Evolutionary conservation across 257 asterid genomes (phyloP).

Genomic region (Scutellaria barbata): DNA sequence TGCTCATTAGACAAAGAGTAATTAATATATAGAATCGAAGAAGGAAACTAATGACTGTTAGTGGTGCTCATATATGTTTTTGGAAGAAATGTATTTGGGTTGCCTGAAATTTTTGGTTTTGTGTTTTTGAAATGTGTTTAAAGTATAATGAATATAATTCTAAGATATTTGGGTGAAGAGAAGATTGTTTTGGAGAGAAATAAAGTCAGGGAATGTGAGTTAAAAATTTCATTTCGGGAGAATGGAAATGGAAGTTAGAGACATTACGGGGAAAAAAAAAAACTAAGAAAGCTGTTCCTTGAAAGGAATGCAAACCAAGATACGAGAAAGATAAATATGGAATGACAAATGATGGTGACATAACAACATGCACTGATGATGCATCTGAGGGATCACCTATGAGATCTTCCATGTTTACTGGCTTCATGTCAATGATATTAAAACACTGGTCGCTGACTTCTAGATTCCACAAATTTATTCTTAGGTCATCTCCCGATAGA

Average conservation of each 20-base stretch:
- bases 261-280: neutral
- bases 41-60: neutral
- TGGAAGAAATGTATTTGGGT: too few relatives aligned
- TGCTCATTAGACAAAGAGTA: slow-evolving; percentile 22
- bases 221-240: neutral
- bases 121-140: neutral
- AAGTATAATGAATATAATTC: neutral
- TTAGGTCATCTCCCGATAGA: slow-evolving; percentile 81
- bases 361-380: slow-evolving; percentile 5
- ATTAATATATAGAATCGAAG: slow-evolving; percentile 20
- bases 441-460: slow-evolving; percentile 76
- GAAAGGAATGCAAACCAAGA: neutral
- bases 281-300: neutral
- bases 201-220: neutral
- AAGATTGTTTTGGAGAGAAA: neutral
- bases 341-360: slow-evolving; percentile 7
- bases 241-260: neutral
- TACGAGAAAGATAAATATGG: neutral
- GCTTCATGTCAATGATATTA: slow-evolving; percentile 78
- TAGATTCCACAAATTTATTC: slow-evolving; percentile 85
- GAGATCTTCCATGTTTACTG: slow-evolving; percentile 77
- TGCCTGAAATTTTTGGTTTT: neutral
- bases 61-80: too few relatives aligned
- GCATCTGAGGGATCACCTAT: slow-evolving; percentile 50
- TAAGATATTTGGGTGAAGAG: neutral